These are phyloP conservation scores for Skeletonema costatum DNA, from an alignment of 108 stramenopile species.

Conservation along the genomic window DNA sequence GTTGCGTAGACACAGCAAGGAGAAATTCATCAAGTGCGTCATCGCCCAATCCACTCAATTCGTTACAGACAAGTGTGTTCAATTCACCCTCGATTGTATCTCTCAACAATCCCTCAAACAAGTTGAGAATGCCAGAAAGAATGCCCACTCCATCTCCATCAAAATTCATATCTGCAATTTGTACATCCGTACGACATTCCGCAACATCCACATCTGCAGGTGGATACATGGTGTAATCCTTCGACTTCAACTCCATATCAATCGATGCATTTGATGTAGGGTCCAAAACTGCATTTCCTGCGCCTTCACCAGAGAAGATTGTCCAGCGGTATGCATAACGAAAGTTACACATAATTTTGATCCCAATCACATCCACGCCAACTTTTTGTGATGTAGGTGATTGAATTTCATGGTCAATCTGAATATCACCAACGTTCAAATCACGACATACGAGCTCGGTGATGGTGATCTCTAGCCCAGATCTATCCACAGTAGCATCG, in stretches of 20 bases:
- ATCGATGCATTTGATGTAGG: conserved; percentile 15
- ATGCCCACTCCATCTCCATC: conserved; percentile 39
- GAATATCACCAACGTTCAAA: conserved; percentile 1
- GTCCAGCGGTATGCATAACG: conserved; percentile 1
- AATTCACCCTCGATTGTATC: conserved; percentile 43
- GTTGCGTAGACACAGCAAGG: neutral
- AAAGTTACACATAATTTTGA: conserved; percentile 16
- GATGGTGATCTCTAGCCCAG: neutral
- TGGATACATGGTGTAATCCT: conserved; percentile 35
- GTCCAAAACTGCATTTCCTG: conserved; percentile 6
- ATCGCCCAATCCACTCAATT: conserved; percentile 28
- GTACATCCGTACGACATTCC: conserved; percentile 40
- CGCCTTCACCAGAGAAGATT: conserved; percentile 18
- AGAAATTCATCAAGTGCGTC: conserved; percentile 15
- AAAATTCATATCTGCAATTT: conserved; percentile 46
- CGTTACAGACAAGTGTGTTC: conserved; percentile 48
- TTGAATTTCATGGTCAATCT: neutral
- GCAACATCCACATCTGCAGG: conserved; percentile 38
- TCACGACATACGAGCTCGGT: conserved; percentile 16
- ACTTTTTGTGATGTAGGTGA: neutral
- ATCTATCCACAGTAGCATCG: neutral
- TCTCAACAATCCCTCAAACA: conserved; percentile 46
- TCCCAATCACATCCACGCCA: neutral
- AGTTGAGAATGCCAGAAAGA: conserved; percentile 36
- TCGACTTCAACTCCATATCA: conserved; percentile 35